These are phyloP conservation scores for Cercospora sesami DNA, from an alignment of 2,329 filamentous ascomycete genomes.

Conservation along the genomic window DNA sequence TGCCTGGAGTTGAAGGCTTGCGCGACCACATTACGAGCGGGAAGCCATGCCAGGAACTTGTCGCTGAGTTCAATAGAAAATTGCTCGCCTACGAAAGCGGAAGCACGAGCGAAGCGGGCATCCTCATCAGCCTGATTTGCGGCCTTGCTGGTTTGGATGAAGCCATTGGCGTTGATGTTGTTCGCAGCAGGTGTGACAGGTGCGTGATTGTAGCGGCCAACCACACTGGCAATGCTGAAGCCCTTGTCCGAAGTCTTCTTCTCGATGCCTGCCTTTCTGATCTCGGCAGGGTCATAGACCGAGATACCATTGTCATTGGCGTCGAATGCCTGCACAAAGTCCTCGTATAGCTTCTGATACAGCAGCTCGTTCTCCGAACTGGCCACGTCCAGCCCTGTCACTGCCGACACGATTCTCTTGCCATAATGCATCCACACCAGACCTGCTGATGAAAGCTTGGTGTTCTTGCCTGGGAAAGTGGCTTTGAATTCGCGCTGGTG, in stretches of 20 bases:
- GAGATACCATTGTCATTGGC: constrained; percentile 96
- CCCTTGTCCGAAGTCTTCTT: constrained; percentile 82
- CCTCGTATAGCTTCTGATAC: constrained; percentile 85
- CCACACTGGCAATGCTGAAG: constrained; percentile 81
- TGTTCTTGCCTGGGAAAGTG: constrained; percentile 78
- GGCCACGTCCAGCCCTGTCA: constrained; percentile 61
- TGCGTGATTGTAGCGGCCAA: constrained; percentile 78
- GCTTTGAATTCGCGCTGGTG: constrained; percentile 90
- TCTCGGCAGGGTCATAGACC: constrained; percentile 69
- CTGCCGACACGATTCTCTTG: constrained; percentile 72
- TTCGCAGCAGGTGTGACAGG: constrained; percentile 26
- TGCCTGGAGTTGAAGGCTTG: constrained; percentile 69
- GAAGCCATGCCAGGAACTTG: constrained; percentile 77
- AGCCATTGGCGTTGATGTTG: constrained; percentile 23
- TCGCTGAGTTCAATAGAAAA: constrained; percentile 80
- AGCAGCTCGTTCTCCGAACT: constrained; percentile 70
- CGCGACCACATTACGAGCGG: constrained; percentile 76
- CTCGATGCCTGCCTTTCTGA: constrained; percentile 69
- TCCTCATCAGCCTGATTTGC: constrained; percentile 72
- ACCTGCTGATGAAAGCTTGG: constrained; percentile 90
- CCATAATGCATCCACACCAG: constrained; percentile 97
- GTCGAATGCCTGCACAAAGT: constrained; percentile 93
- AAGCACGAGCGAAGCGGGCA: constrained; percentile 73
- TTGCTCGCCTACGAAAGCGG: constrained; percentile 80
- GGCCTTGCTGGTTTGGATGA: constrained; percentile 35